Evolutionary conservation across 106 monocot genomes (phyloP).

Genomic region (Dendrobium chrysotoxum): DNA sequence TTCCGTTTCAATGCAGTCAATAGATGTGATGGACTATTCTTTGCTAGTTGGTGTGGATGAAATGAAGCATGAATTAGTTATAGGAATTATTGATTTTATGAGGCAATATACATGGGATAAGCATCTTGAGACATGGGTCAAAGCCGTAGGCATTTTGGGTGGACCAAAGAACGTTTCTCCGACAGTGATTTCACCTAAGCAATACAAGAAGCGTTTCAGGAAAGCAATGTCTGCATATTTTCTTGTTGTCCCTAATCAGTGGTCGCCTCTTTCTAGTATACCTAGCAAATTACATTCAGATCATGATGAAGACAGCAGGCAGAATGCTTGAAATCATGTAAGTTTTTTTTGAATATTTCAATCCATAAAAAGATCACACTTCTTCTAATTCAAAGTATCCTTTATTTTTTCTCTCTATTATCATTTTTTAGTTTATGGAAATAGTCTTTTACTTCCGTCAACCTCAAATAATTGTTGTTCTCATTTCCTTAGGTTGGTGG

Average conservation of each 20-base stretch:
- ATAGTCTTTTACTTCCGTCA: neutral
- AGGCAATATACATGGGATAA: conserved; percentile 81
- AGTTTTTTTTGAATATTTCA: neutral
- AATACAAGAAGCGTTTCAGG: conserved; percentile 70
- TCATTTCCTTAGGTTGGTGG: neutral
- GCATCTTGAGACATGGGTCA: conserved; percentile 72
- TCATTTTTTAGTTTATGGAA: too few relatives aligned
- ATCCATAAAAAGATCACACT: neutral
- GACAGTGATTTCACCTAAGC: conserved; percentile 72
- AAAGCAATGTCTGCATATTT: conserved; percentile 74
- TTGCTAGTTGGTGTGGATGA: conserved; percentile 66
- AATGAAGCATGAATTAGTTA: conserved; percentile 42
- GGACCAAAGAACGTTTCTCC: conserved; percentile 68
- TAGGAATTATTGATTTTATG: conserved; percentile 79
- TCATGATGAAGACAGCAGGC: conserved; percentile 13
- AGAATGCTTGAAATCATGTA: neutral
- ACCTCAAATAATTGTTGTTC: neutral
- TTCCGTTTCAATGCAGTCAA: conserved; percentile 29
- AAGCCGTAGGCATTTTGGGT: conserved; percentile 65
- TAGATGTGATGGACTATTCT: conserved; percentile 84
- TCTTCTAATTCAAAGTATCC: neutral
- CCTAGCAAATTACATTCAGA: conserved; percentile 21
- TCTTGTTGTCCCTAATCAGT: conserved; percentile 67
- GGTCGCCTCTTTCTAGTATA: conserved; percentile 24
- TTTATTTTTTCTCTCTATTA: neutral